Evolutionary conservation across 2,329 filamentous ascomycete species (phyloP), one percentile per base, ranked within the genome.

Genomic region (Amauroascus niger): DNA sequence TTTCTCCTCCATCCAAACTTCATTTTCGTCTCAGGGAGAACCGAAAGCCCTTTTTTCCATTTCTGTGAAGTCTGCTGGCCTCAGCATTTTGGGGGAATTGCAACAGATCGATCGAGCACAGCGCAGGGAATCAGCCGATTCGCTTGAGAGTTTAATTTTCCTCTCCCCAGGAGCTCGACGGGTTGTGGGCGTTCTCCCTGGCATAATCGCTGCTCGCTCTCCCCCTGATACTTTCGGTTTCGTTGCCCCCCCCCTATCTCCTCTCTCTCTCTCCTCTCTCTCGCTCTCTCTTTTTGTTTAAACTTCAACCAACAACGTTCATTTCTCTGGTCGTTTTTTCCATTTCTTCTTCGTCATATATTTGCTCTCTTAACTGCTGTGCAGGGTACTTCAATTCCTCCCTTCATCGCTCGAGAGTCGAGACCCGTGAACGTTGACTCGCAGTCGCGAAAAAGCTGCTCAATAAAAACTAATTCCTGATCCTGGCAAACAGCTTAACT

Each of bases 401-500:
- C 30, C 37, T 6, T 35, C 37, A 11, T 43, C 55, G 43, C 56
- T 58, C 56, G 47, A 32, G 24, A 49, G 24, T 45, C 26, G 52
- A 13, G 18, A 44, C 9, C 14, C 41, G 22, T 40, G 39, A 11
- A 28, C 2, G 41, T 30, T 28, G 41, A 30, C 16, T 45, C 13
- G 41, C 41, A 18, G 7, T 30, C 26, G n/a, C n/a, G 13, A 11
- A 6, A 30, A 26, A 16, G 9, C 18, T 35, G 45, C 26, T 11
- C 30, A 24, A 14, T 37, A 13, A 13, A 24, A 45, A 6, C 13
- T 30, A 13, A 45, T 20, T n/a, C 46, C 46, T 49, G 60, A 35
- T n/a, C 46, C 46, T 49, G 60, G 58, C 61, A 58, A 52, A 57
- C 58, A 11, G 59, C n/a, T n/a, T n/a, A 8, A 59, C 60, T 61